These are phyloP conservation scores for Dictyostelium brefeldianum DNA, from an alignment of 78 protist genomes.

Conservation along the genomic window DNA sequence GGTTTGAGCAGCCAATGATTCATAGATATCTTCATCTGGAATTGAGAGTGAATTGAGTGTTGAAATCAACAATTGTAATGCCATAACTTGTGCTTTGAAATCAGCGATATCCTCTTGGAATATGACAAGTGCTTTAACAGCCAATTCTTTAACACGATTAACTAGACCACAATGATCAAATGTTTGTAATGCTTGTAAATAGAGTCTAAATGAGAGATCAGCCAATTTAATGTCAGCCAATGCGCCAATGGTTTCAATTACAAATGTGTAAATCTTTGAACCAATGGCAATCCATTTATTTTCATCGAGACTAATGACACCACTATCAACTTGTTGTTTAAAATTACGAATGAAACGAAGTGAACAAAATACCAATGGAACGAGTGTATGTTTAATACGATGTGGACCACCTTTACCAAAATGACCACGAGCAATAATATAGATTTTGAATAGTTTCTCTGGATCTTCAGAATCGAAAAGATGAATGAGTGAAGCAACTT, in stretches of 20 bases:
- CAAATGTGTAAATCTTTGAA: conserved; percentile 84
- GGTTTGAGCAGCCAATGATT: conserved; percentile 83
- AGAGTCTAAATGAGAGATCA: conserved; percentile 87
- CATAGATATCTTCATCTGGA: conserved; percentile 91
- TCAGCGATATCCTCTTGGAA: conserved; percentile 96
- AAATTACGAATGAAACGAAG: conserved; percentile 69
- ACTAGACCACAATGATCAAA: conserved; percentile 88
- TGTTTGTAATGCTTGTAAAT: conserved; percentile 87
- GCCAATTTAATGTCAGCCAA: conserved; percentile 72
- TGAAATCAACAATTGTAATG: conserved; percentile 82
- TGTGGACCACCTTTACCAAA: conserved; percentile 91
- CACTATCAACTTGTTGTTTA: conserved; percentile 79
- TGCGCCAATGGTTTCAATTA: conserved; percentile 78
- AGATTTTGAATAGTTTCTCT: conserved; percentile 86
- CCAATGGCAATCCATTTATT: conserved; percentile 66
- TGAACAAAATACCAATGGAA: conserved; percentile 82
- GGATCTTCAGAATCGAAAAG: conserved; percentile 78
- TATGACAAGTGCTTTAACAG: conserved; percentile 89
- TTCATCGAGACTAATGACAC: conserved; percentile 41
- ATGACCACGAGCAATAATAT: conserved; percentile 75
- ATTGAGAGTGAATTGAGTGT: conserved; percentile 67
- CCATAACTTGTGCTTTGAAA: conserved; percentile 83
- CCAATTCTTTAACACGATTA: conserved; percentile 87
- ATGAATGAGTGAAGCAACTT: conserved; percentile 89
- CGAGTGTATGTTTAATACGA: conserved; percentile 86